A percentile compares a stretch with the other conserved stretches of the same genome.
These are phyloP conservation scores for Jaapia argillacea DNA, from an alignment of 768 basidiomycete species.

Conservation along the genomic window DNA sequence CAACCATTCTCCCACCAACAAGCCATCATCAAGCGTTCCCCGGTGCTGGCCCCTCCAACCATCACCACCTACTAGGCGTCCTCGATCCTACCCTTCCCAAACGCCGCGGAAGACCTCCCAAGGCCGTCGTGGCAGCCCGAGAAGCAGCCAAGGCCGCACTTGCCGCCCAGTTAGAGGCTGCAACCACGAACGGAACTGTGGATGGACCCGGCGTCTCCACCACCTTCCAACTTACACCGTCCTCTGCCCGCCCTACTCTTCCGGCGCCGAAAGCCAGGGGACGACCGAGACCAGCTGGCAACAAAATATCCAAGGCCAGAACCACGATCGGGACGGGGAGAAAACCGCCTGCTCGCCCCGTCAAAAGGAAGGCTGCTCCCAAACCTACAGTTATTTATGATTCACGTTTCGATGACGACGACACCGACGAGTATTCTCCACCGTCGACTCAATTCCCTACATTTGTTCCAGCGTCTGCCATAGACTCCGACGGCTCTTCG, in stretches of 20 bases:
- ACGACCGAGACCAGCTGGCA: conserved; percentile 20
- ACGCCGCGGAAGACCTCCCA: conserved; percentile 50
- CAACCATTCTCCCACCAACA: too few relatives aligned
- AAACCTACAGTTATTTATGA: conserved; percentile 8
- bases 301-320: conserved; percentile 21
- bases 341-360: conserved; percentile 10
- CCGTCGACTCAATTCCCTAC: conserved; percentile 17
- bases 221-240: background rate
- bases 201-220: conserved; percentile 9
- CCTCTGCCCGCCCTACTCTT: background rate
- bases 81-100: conserved; percentile 23
- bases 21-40: too few relatives aligned
- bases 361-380: conserved; percentile 11
- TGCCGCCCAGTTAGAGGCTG: conserved; percentile 4
- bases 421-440: conserved; percentile 5
- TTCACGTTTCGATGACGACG: conserved; percentile 12
- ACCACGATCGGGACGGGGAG: conserved; percentile 20
- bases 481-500: conserved; percentile 17
- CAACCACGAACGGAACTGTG: conserved; percentile 1
- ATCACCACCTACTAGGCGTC: conserved; percentile 3
- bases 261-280: conserved; percentile 20
- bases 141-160: conserved; percentile 16
- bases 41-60: conserved; percentile 8
- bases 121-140: conserved; percentile 27
- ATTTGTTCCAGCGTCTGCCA: conserved; percentile 21